A percentile compares a stretch with the other conserved stretches of the same genome.
phyloP scores from a whole-genome alignment of 805 yeast species.

The Metschnikowia lunata region DNA sequence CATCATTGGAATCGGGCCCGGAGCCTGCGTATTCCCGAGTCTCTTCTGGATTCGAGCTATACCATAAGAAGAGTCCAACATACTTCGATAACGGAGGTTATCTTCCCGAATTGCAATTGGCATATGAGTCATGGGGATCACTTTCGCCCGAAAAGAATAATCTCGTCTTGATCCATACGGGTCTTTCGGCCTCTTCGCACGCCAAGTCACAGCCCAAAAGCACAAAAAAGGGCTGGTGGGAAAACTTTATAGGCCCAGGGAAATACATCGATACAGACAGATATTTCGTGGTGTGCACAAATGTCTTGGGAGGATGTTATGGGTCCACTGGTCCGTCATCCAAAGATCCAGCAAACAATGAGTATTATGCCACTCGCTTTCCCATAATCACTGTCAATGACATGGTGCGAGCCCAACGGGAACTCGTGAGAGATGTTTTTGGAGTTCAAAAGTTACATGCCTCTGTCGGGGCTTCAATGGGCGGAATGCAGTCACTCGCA shows the following conservation, averaged over 20 bases:
- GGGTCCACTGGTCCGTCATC: slow-evolving; percentile 94
- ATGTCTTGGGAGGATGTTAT: slow-evolving; percentile 90
- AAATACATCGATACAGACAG: slow-evolving; percentile 74
- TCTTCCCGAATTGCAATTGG: slow-evolving; percentile 72
- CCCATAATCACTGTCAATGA: slow-evolving; percentile 84
- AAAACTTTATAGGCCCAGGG: slow-evolving; percentile 83
- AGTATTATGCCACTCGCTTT: slow-evolving; percentile 78
- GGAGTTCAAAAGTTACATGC: slow-evolving; percentile 66
- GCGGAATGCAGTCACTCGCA: slow-evolving; percentile 97
- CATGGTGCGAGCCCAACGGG: slow-evolving; percentile 85
- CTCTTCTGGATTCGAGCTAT: slow-evolving; percentile 61
- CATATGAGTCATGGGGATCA: slow-evolving; percentile 89
- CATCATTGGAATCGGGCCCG: slow-evolving; percentile 62
- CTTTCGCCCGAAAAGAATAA: slow-evolving; percentile 62
- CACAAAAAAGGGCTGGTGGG: slow-evolving; percentile 90
- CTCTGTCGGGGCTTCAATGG: slow-evolving; percentile 89
- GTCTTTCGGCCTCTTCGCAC: slow-evolving; percentile 89
- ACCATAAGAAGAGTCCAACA: slow-evolving; percentile 51
- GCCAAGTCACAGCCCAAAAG: slow-evolving; percentile 77
- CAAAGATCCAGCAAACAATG: slow-evolving; percentile 60
- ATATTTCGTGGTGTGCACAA: slow-evolving; percentile 82
- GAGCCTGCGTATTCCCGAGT: slow-evolving; percentile 80
- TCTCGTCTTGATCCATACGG: slow-evolving; percentile 81
- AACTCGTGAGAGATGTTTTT: slow-evolving; percentile 58
- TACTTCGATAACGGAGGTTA: slow-evolving; percentile 79